Conservation (phyloP, 306 rosid genomes). For the Ormosia semicastrata region DNA sequence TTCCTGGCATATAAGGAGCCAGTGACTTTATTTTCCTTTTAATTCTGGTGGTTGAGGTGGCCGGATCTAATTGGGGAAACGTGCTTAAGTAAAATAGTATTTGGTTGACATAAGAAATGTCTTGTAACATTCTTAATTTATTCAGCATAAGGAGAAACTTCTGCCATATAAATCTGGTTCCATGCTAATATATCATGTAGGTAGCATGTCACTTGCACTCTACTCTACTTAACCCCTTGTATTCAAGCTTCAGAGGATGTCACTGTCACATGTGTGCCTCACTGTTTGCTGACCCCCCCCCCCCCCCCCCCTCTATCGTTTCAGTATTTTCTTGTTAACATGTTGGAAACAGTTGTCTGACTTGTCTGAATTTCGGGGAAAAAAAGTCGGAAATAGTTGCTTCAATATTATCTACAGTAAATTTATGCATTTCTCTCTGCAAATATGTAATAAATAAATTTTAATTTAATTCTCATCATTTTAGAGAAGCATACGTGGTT, state of each 20-base stretch:
- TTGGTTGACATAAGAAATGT: background rate
- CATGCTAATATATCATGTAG: background rate
- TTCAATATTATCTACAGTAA: background rate
- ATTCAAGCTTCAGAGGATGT: background rate
- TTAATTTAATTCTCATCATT: background rate
- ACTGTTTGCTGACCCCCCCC: background rate
- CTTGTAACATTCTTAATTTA: background rate
- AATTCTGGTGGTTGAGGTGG: background rate
- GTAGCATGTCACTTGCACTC: background rate
- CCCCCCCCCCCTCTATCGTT: background rate
- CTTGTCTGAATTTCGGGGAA: background rate
- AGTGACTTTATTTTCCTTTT: background rate
- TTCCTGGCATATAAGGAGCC: background rate
- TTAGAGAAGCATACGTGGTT: background rate
- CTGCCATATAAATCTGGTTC: background rate
- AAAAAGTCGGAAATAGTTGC: background rate
- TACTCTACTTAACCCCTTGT: background rate
- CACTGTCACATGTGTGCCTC: background rate
- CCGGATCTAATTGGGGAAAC: background rate
- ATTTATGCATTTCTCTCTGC: background rate
- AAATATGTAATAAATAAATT: background rate
- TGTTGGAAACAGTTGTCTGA: background rate
- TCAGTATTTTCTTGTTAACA: background rate
- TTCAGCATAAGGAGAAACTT: constrained; percentile 5
- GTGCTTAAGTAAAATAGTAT: background rate